A percentile compares a stretch with the other conserved stretches of the same genome.
Evolutionary conservation across 768 basidiomycete genomes (phyloP).

Genomic region (Chalciporus piperatus): DNA sequence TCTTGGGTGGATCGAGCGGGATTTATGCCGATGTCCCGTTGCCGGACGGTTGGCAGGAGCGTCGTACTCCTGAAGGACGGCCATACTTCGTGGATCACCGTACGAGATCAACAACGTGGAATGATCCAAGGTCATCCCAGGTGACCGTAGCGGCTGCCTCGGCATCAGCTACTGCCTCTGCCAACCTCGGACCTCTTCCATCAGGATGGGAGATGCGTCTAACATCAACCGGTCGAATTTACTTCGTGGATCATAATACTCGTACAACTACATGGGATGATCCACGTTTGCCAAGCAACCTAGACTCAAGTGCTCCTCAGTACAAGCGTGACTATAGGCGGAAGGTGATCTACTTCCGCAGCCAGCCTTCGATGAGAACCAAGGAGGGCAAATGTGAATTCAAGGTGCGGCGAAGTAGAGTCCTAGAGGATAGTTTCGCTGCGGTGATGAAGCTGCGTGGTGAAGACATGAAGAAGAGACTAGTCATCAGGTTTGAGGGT

Average conservation of each 20-base stretch:
- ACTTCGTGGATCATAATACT: constrained; percentile 92
- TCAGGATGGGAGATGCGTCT: constrained; percentile 96
- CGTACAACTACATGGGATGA: constrained; percentile 93
- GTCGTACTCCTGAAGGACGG: constrained; percentile 84
- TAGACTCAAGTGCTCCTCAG: constrained; percentile 90
- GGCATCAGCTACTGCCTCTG: constrained; percentile 43
- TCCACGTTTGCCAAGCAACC: constrained; percentile 75
- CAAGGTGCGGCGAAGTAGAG: constrained; percentile 74
- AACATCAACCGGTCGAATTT: constrained; percentile 79
- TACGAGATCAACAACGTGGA: constrained; percentile 87
- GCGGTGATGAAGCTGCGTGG: constrained; percentile 80
- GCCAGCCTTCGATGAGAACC: constrained; percentile 79
- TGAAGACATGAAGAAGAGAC: constrained; percentile 63
- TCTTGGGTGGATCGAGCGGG: constrained; percentile 19
- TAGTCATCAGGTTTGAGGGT: constrained; percentile 75
- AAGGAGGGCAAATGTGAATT: constrained; percentile 82
- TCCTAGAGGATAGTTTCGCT: constrained; percentile 84
- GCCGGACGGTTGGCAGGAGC: constrained; percentile 90
- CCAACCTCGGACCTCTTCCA: constrained; percentile 78
- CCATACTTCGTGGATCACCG: constrained; percentile 76
- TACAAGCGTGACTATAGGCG: constrained; percentile 92
- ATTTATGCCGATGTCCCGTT: constrained; percentile 64
- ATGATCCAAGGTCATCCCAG: constrained; percentile 68
- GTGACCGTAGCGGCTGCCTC: constrained; percentile 45
- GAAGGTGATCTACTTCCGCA: constrained; percentile 91